Base-by-base conservation (phyloP, 108 stramenopile genomes). In the Craspedostauros australis region DNA sequence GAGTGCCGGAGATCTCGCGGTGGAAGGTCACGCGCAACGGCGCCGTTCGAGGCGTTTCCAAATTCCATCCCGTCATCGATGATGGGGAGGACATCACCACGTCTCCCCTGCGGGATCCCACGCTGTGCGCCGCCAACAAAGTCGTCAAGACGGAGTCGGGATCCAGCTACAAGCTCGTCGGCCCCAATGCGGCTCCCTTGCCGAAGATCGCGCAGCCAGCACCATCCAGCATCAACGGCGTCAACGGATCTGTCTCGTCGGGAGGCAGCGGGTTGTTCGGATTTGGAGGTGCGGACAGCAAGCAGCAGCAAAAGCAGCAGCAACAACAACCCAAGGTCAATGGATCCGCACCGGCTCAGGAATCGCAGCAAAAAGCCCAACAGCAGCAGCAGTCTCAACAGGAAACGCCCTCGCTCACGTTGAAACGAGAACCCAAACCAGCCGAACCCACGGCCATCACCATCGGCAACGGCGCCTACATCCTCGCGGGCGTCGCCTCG, bases 41-140 rank as follows among this genome's bases (percentile, higher is more conserved):
- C 14, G 37, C 66, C n/a, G 66, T 79, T 15, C 40, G 41, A 3
- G 77, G 77, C 40, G 64, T 61, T 14, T 61, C 75, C 6, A 55
- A 47, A 26, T 75, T 75, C 38, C 80, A 86, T 31, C 80, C 72
- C 12, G 54, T 54, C 7, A 75, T 86, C 41, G 57, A 64, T 23
- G 80, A 86, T 51, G 80, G 80, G 7, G 76, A 82, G 42, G 58
- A 57, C 1, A 76, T 86, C 31, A 71, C 68, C 0, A 86, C 84
- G 7, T 76, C 74, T 53, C 75, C 78, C 8, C 32, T 80, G 8
- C 25, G 48, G 20, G 68, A 79, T 41, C 49, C 76, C 7, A 39
- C 58, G 6, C 42, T 38, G 31, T 66, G 67, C 1, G 39, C 27
- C 4, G 63, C 66, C 42, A 60, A 46, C n/a, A 71, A 64, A 46